Evolutionary conservation across 2,329 filamentous ascomycete genomes (phyloP).

Genomic region (Cladobotryum mycophilum): DNA sequence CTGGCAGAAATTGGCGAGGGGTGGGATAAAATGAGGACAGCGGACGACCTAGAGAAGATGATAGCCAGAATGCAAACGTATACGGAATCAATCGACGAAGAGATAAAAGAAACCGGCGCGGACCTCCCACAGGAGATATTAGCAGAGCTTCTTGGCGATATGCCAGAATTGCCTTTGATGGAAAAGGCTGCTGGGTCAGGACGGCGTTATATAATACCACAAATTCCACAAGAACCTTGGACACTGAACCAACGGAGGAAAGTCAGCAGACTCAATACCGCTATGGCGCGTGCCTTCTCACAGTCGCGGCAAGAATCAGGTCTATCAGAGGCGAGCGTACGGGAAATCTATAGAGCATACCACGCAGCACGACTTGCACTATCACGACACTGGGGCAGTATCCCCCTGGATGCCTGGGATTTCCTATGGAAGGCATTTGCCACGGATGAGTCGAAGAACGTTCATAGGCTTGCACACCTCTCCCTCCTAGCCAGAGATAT

Average conservation of each 20-base stretch:
- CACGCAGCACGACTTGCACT: constrained; percentile 39
- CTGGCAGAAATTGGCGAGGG: constrained; percentile 26
- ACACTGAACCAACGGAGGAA: constrained; percentile 33
- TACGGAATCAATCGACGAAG: constrained; percentile 27
- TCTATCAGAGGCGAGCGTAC: constrained; percentile 30
- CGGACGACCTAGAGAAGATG: constrained; percentile 30
- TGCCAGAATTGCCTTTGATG: constrained; percentile 20
- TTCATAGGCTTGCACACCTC: constrained; percentile 55
- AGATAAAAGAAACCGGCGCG: constrained; percentile 26
- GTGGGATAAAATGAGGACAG: constrained; percentile 25
- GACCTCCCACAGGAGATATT: constrained; percentile 27
- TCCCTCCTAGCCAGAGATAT: constrained; percentile 61
- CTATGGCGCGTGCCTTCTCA: constrained; percentile 23
- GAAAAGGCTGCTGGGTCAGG: constrained; percentile 13
- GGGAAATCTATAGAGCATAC: constrained; percentile 45
- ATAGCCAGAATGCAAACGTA: constrained; percentile 29
- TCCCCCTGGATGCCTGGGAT: constrained; percentile 58
- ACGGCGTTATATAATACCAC: constrained; percentile 22
- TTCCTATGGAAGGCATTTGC: constrained; percentile 59
- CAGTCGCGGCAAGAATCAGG: constrained; percentile 22
- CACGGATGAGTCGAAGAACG: constrained; percentile 41
- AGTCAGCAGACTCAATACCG: constrained; percentile 30
- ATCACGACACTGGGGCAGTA: constrained; percentile 40
- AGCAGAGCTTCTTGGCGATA: constrained; percentile 25
- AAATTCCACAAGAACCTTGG: constrained; percentile 32